Evolutionary conservation across 2,329 filamentous ascomycete genomes (phyloP).

Genomic region (Malbranchea zuffiana): DNA sequence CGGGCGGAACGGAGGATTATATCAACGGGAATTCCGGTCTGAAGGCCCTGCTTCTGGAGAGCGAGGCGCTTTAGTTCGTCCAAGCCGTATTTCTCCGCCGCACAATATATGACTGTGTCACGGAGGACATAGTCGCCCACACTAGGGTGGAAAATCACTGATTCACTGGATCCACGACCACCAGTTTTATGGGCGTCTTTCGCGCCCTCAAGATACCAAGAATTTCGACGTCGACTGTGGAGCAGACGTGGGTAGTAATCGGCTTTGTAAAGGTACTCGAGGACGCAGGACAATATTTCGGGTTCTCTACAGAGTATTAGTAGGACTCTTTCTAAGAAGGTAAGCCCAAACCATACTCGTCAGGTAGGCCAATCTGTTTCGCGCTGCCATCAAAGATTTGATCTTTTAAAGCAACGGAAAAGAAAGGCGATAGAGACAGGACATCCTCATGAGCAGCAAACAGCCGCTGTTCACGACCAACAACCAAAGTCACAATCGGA

Average conservation of each 20-base stretch:
- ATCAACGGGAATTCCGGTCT: conserved; percentile 81
- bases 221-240: conserved; percentile 73
- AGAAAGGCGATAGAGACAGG: conserved; percentile 74
- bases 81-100: conserved; percentile 79
- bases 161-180: conserved; percentile 55
- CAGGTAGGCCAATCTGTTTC: conserved; percentile 68
- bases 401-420: conserved; percentile 59
- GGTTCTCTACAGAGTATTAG: conserved; percentile 58
- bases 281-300: conserved; percentile 82
- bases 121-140: conserved; percentile 68
- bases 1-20: conserved; percentile 86
- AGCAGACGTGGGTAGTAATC: conserved; percentile 88
- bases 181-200: conserved; percentile 44
- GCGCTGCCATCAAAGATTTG: conserved; percentile 58
- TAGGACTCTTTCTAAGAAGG: conserved; percentile 3
- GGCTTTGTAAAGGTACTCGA: conserved; percentile 95
- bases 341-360: conserved; percentile 37
- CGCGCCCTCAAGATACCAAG: conserved; percentile 78
- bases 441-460: conserved; percentile 95
- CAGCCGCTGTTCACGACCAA: conserved; percentile 73
- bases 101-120: conserved; percentile 91
- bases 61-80: conserved; percentile 85
- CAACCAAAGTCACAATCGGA: conserved; percentile 76
- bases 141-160: conserved; percentile 66
- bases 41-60: conserved; percentile 87